Base-by-base conservation (phyloP, 2,329 filamentous ascomycete genomes). In the Ophiosphaerella korrae region DNA sequence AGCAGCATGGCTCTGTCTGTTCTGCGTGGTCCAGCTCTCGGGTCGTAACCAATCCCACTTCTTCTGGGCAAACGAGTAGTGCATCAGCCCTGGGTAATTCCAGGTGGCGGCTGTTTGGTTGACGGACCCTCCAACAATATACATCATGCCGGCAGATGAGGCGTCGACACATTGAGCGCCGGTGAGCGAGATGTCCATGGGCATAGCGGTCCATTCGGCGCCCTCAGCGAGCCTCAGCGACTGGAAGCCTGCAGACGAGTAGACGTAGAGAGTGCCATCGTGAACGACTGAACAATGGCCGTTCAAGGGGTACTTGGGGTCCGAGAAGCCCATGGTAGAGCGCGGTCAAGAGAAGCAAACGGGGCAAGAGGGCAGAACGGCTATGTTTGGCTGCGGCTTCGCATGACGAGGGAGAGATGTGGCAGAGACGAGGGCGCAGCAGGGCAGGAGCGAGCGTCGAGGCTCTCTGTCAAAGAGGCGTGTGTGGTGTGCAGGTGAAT, bases 261-360 rank as follows among this genome's bases (percentile, higher is more conserved):
- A 96, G 39, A 89, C 86, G 77, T 95, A 97, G 45, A 97, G 84
- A 11, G 86, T 91, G 72, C 92, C 87, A 69, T 92, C 81, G 77
- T 90, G 81, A 55, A 97, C 82, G 67, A 88, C 84, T 50, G 92
- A 91, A 76, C 93, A 97, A 66, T 90, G 86, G 74, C 87, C 85
- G 72, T 86, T 83, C 71, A 97, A 78, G 56, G 87, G 79, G 68
- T 85, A 81, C 45, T 83, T 78, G 45, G 92, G 91, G 67, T 85
- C 77, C 42, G 91, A 90, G 49, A 88, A 79, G 67, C 85, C 78
- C 91, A 95, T 95, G 43, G 41, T 70, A 29, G 48, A 35, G 48
- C 45, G 54, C 45, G 49, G 40, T 55, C 45, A 48, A 44, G 45
- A 52, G 26, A 42, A 37, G 34, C 37, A 45, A 21, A 21, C 3